A percentile compares a stretch with the other conserved stretches of the same genome.
Conservation (phyloP, 2,329 filamentous ascomycete species). For the Diaporthe caulivora region DNA sequence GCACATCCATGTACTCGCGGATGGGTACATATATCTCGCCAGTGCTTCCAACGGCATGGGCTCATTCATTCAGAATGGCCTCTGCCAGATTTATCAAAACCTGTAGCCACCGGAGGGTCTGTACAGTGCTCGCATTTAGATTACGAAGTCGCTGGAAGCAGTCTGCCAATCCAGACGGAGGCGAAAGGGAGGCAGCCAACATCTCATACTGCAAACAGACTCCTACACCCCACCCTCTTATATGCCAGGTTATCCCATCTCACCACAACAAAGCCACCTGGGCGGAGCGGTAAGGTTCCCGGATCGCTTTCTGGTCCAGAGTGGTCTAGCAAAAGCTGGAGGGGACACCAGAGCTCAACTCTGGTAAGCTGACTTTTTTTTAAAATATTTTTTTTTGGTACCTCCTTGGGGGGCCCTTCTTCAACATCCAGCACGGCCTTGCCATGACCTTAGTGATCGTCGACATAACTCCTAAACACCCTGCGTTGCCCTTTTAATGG, state of each 20-base stretch:
- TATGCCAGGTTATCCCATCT: not conserved
- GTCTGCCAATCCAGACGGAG: no score
- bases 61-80: not conserved
- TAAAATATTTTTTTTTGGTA: no score
- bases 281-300: not conserved
- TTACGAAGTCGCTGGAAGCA: no score
- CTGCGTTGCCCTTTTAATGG: conserved; percentile 9
- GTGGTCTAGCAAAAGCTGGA: not conserved
- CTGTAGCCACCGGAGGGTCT: not conserved
- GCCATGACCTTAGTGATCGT: no score
- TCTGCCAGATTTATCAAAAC: not conserved
- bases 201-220: not conserved
- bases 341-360: no score
- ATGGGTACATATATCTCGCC: no score
- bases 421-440: no score
- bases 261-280: not conserved
- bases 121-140: not conserved
- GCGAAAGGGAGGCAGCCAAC: not conserved
- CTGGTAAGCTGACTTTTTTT: no score
- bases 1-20: no score
- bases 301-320: not conserved
- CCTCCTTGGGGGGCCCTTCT: no score
- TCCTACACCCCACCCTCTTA: not conserved
- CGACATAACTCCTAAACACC: conserved; percentile 34
- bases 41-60: not conserved